These are phyloP conservation scores for Trichoderma sp. DNA, from an alignment of 2,329 filamentous ascomycete genomes.

Conservation along the genomic window DNA sequence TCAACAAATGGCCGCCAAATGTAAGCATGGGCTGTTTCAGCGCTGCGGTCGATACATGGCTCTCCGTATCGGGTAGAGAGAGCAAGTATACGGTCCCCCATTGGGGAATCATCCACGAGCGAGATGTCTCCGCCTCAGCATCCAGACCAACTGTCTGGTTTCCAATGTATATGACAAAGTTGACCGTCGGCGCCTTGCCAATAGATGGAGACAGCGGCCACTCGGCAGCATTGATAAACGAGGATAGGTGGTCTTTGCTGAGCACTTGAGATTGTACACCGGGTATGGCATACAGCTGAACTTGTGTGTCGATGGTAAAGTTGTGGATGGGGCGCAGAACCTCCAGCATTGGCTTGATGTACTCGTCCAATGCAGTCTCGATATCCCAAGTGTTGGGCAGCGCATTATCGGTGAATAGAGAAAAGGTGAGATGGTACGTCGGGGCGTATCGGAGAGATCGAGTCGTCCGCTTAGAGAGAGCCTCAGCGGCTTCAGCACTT, in stretches of 20 bases:
- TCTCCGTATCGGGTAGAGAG: constrained; percentile 40
- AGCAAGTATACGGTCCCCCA: constrained; percentile 77
- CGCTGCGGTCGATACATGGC: constrained; percentile 59
- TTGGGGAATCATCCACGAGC: constrained; percentile 88
- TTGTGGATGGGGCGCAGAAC: constrained; percentile 82
- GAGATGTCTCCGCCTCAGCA: constrained; percentile 48
- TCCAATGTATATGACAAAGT: constrained; percentile 90
- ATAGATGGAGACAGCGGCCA: constrained; percentile 96
- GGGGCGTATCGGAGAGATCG: constrained; percentile 87
- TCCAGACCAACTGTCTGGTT: constrained; percentile 65
- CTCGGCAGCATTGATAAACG: constrained; percentile 96
- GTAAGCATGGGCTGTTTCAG: constrained; percentile 81
- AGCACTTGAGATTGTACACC: constrained; percentile 64
- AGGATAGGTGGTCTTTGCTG: constrained; percentile 81
- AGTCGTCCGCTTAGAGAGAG: constrained; percentile 69
- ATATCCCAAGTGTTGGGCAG: constrained; percentile 88
- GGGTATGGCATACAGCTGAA: constrained; percentile 84
- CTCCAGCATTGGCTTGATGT: constrained; percentile 77
- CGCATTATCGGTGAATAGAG: constrained; percentile 79
- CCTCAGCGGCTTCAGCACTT: constrained; percentile 52
- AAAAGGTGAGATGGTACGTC: constrained; percentile 94
- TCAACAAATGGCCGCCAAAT: constrained; percentile 86
- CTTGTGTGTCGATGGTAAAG: constrained; percentile 93
- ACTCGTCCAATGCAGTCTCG: constrained; percentile 73
- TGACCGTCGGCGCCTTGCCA: constrained; percentile 87